Conservation (phyloP, 2,329 filamentous ascomycete species). For the Rhinocladiella mackenziei region DNA sequence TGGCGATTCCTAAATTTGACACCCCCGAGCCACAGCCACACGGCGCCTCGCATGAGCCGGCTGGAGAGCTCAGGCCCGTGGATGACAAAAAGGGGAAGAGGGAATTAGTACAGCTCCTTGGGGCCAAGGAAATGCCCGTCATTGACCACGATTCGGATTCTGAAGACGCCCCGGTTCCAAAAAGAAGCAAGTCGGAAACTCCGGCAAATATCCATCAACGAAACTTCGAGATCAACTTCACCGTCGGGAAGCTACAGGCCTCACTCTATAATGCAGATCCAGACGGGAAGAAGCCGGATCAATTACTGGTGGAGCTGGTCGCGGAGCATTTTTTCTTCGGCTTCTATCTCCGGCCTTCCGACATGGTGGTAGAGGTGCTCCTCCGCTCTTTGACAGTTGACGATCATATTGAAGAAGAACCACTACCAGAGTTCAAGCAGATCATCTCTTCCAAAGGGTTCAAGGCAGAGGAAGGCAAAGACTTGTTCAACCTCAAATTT, state of each 20-base stretch:
- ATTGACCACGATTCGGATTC: conserved; percentile 64
- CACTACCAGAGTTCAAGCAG: conserved; percentile 86
- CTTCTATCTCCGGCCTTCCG: conserved; percentile 81
- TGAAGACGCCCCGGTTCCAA: conserved; percentile 59
- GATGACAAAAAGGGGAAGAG: conserved; percentile 32
- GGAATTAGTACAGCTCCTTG: conserved; percentile 36
- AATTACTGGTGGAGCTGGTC: conserved; percentile 82
- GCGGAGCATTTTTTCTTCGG: conserved; percentile 84
- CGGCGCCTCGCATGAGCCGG: conserved; percentile 36
- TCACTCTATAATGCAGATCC: conserved; percentile 86
- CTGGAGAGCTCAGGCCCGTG: conserved; percentile 31
- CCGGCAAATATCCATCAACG: conserved; percentile 69
- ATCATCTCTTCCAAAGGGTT: conserved; percentile 89
- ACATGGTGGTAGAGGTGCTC: conserved; percentile 89
- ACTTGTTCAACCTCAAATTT: conserved; percentile 85
- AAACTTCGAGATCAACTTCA: conserved; percentile 95
- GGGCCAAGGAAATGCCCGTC: conserved; percentile 70
- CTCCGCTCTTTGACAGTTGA: conserved; percentile 84
- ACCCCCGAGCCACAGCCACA: conserved; percentile 39
- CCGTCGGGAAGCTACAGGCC: conserved; percentile 87
- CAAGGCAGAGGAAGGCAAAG: conserved; percentile 64
- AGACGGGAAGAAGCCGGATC: conserved; percentile 66
- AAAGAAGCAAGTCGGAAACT: conserved; percentile 59
- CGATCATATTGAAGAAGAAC: conserved; percentile 86
- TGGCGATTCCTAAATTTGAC: conserved; percentile 82